phyloP scores from a whole-genome alignment of 2,329 filamentous ascomycete genomes.

The Ramularia collo-cygni region DNA sequence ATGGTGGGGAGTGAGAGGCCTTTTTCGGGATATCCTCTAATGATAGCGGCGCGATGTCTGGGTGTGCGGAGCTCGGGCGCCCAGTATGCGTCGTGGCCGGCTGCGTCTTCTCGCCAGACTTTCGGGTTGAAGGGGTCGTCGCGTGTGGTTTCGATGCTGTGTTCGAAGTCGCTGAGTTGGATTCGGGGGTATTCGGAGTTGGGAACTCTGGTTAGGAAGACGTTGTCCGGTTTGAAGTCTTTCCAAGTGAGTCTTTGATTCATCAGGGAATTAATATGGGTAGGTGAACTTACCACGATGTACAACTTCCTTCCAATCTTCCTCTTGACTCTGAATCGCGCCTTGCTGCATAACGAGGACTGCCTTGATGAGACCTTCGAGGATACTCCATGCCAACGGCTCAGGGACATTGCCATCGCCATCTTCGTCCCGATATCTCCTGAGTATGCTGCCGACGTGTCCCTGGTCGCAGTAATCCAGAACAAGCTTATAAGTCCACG shows the following conservation, averaged over 20 bases:
- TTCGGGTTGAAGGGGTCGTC: neutral
- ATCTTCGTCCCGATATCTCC: too few species aligned
- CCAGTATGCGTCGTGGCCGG: neutral
- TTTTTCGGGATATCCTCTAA: neutral
- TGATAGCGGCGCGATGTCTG: neutral
- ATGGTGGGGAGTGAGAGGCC: too few species aligned
- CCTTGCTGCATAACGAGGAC: conserved; percentile 4
- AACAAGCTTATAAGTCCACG: too few species aligned
- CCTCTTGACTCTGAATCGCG: neutral
- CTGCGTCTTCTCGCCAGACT: neutral
- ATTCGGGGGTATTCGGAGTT: neutral
- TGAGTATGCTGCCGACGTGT: too few species aligned
- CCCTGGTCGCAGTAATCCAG: too few species aligned
- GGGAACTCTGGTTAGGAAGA: neutral
- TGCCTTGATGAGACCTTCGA: conserved; percentile 3
- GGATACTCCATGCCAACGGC: conserved; percentile 4
- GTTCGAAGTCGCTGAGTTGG: conserved; percentile 3
- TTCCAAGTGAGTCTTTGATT: too few species aligned
- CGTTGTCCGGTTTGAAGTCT: neutral
- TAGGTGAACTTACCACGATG: neutral
- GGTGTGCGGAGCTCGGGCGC: neutral
- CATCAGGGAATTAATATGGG: too few species aligned
- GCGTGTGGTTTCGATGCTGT: neutral
- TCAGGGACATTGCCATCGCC: neutral
- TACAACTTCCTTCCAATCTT: conserved; percentile 4